Conservation (phyloP, 768 basidiomycete species). For the Lentinula edodes region DNA sequence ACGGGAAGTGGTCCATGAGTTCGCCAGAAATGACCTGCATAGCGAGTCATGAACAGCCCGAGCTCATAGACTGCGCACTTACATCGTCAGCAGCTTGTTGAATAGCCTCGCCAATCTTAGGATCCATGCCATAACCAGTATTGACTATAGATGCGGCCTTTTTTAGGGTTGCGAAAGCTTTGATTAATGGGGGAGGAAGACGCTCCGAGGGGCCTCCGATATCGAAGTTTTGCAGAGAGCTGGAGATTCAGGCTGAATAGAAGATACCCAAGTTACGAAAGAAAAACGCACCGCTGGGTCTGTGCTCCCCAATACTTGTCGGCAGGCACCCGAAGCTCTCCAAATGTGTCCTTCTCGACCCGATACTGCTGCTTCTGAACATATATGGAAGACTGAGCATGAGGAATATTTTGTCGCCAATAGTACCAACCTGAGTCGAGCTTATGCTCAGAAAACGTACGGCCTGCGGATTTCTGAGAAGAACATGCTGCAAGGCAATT, state of each 20-base stretch:
- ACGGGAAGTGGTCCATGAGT: slow-evolving; percentile 91
- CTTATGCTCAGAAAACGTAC: not conserved
- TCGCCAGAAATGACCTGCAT: slow-evolving; percentile 93
- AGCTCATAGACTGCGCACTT: slow-evolving; percentile 14
- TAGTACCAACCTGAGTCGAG: not conserved
- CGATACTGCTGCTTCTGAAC: slow-evolving; percentile 54
- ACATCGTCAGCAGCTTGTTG: slow-evolving; percentile 93
- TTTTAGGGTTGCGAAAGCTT: slow-evolving; percentile 96
- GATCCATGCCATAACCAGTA: slow-evolving; percentile 83
- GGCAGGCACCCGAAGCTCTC: slow-evolving; percentile 83
- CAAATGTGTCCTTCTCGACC: slow-evolving; percentile 91
- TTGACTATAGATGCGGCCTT: slow-evolving; percentile 95
- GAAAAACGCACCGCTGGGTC: slow-evolving; percentile 71
- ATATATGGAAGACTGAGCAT: not conserved
- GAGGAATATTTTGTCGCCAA: not conserved
- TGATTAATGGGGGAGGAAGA: slow-evolving; percentile 91
- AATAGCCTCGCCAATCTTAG: slow-evolving; percentile 83
- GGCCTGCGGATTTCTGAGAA: slow-evolving; percentile 2
- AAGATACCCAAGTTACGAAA: not conserved
- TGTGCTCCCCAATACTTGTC: slow-evolving; percentile 98
- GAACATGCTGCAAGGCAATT: not conserved
- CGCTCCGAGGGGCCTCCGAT: slow-evolving; percentile 94
- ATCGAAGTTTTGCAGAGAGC: slow-evolving; percentile 96
- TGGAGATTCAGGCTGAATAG: slow-evolving; percentile 19
- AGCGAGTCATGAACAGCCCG: slow-evolving; percentile 4